A percentile compares a stretch with the other conserved stretches of the same genome.
Evolutionary conservation across 2,329 filamentous ascomycete species (phyloP).

Genomic region (Nannizziopsis barbatae): DNA sequence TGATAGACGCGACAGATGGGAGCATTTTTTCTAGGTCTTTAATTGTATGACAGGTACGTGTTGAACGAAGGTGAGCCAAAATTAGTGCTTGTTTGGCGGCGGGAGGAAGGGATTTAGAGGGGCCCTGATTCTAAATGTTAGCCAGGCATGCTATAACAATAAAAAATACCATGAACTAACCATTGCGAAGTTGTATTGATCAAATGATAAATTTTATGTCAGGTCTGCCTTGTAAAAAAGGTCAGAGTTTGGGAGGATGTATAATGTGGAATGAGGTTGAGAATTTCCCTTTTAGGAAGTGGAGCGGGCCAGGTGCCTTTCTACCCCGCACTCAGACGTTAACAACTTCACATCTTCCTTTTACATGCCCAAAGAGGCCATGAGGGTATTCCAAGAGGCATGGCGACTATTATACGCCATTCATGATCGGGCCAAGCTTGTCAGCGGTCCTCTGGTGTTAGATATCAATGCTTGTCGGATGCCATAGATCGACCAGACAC

Average conservation of each 20-base stretch:
- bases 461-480: neutral
- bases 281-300: constrained; percentile 4
- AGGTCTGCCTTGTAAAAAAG: neutral
- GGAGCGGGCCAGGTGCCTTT: neutral
- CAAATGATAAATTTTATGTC: neutral
- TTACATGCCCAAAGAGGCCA: too few species aligned
- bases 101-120: constrained; percentile 45
- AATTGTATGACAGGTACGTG: constrained; percentile 51
- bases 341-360: too few species aligned
- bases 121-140: constrained; percentile 11
- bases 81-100: constrained; percentile 49
- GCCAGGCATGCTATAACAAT: neutral
- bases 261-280: constrained; percentile 1
- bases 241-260: neutral
- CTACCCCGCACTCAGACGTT: too few species aligned
- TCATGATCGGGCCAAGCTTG: too few species aligned
- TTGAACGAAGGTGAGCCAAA: constrained; percentile 48
- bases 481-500: constrained; percentile 3
- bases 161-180: neutral
- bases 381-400: too few species aligned
- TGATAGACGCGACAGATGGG: constrained; percentile 51
- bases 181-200: neutral
- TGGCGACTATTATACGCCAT: too few species aligned
- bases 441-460: neutral
- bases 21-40: constrained; percentile 58